Evolutionary conservation across 495 filamentous ascomycete species (phyloP).

Genomic region (Talaromyces trachyspermus): DNA sequence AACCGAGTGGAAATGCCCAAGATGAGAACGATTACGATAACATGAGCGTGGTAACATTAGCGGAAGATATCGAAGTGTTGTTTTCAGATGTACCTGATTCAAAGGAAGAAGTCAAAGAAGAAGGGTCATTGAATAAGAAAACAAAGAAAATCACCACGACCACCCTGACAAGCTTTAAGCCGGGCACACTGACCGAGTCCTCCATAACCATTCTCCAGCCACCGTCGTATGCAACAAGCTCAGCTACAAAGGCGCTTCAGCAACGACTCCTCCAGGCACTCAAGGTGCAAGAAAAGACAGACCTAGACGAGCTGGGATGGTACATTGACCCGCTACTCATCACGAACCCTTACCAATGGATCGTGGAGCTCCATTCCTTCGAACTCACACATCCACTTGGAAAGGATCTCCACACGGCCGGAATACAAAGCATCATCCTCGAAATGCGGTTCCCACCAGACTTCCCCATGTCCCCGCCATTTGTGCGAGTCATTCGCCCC

Average conservation of each 20-base stretch:
- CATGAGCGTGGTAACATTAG: constrained; percentile 43
- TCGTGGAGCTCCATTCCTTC: constrained; percentile 85
- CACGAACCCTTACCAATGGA: constrained; percentile 84
- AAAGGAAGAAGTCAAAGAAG: constrained; percentile 14
- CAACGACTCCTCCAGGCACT: constrained; percentile 54
- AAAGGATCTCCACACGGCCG: constrained; percentile 58
- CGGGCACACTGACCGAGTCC: constrained; percentile 51
- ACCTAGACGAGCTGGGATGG: constrained; percentile 73
- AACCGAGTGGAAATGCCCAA: constrained; percentile 21
- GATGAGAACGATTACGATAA: constrained; percentile 17
- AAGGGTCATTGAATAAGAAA: not conserved
- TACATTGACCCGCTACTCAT: constrained; percentile 58
- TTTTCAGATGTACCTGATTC: constrained; percentile 25
- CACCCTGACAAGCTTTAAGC: constrained; percentile 54
- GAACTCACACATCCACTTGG: constrained; percentile 61
- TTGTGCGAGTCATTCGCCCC: constrained; percentile 80
- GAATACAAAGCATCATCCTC: constrained; percentile 60
- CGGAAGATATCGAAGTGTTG: constrained; percentile 45
- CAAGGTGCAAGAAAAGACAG: constrained; percentile 53
- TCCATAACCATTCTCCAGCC: constrained; percentile 49
- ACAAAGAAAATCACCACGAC: constrained; percentile 9
- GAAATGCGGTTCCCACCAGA: constrained; percentile 72
- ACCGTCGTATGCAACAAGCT: constrained; percentile 61
- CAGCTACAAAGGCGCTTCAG: constrained; percentile 55
- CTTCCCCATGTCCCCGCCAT: constrained; percentile 75